Base-by-base conservation (phyloP, 2,329 filamentous ascomycete species). In the Colletotrichum ledebouriae region DNA sequence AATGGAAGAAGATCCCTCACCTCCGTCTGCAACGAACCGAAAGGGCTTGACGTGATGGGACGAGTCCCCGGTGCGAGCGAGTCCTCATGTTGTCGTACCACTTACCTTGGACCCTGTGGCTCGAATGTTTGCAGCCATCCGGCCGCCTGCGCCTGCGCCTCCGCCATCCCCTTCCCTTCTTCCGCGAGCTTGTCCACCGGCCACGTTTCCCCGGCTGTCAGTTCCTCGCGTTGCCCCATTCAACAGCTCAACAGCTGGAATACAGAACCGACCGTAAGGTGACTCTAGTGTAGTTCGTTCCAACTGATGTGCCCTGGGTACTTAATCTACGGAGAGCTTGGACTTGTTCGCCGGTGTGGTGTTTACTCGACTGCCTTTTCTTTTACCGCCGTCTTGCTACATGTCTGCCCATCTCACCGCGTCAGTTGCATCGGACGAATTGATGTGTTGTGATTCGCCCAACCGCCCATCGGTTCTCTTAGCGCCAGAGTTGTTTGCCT, bases 181-280 rank as follows among this genome's bases (percentile, higher is more conserved):
- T 9, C 52, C 34, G 52, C 33, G 37, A n/a, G 42, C 42, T 39
- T 11, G 37, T 39, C 5, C 37, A 11, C 6, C 37, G 37, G 13
- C 37, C 37, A 39, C 37, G 37, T 39, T 15, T 39, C 37, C 49
- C 25, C 25, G 49, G 15, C 22, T 20, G 42, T n/a, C 2, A n/a
- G 2, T 13, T 39, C 58, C 25, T 22, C 15, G 44, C 22, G 44
- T 33, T 11, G 13, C 12, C 22, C 2, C 2, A 44, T 61, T 61
- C 39, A 61, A 37, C 59, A 52, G 59, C 47, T 61, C n/a, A 53
- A 10, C 59, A 61, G 59, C 59, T 37, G 39, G 44, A 47, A 53
- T 33, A 17, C 17, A 17, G 1, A 37, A 53, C 13, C 29, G 34
- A 17, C 12, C 33, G 15, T 20, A 13, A 4, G 33, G 10, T 7